Evolutionary conservation across 2,329 filamentous ascomycete genomes (phyloP).

Genomic region (Scedosporium dehoogii): DNA sequence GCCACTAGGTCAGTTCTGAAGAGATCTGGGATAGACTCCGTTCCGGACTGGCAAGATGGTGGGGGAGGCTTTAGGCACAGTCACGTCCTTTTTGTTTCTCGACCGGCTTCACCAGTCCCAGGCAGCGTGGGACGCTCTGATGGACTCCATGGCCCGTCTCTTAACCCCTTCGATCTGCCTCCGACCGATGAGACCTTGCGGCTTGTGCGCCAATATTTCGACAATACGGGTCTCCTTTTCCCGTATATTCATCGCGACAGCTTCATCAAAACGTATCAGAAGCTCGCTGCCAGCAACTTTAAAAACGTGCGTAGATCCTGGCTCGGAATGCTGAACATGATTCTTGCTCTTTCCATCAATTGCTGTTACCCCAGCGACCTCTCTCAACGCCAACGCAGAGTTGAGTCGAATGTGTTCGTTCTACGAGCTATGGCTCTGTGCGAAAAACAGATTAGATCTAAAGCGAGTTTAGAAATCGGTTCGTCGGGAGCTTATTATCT

Average conservation of each 20-base stretch:
- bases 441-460: constrained; percentile 26
- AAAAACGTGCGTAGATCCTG: constrained; percentile 32
- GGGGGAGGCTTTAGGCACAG: not conserved
- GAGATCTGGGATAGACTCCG: not conserved
- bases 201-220: constrained; percentile 17
- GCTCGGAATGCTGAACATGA: constrained; percentile 39
- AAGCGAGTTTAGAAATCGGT: constrained; percentile 31
- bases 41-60: not conserved
- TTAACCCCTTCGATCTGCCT: constrained; percentile 10
- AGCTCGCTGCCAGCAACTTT: not conserved
- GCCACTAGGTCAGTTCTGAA: not conserved
- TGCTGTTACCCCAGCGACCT: constrained; percentile 21
- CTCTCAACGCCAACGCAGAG: constrained; percentile 22
- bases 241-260: constrained; percentile 18
- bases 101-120: not conserved
- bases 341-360: constrained; percentile 32
- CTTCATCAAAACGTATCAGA: constrained; percentile 16
- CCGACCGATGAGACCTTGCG: constrained; percentile 11
- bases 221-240: constrained; percentile 19
- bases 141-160: not conserved
- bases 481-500: not conserved
- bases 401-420: constrained; percentile 34
- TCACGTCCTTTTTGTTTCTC: not conserved
- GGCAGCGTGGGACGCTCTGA: too few species aligned
- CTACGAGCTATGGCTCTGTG: constrained; percentile 32